Percentiles rank a stretch among this genome's conserved stretches.
Evolutionary conservation across 169 alveolate genomes (phyloP).

Genomic region (Miamiensis avidus): DNA sequence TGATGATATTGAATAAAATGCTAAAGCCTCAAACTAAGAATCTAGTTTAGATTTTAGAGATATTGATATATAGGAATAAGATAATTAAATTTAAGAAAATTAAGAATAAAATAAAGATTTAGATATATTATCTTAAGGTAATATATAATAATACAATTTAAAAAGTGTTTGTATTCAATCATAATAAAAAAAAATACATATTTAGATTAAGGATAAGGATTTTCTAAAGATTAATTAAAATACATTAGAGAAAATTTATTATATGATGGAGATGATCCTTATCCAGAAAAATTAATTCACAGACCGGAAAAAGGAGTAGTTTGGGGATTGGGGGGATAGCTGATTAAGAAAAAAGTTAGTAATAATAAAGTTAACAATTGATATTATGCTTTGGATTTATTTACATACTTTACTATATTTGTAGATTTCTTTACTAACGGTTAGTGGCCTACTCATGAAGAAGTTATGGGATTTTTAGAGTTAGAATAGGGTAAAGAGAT

Average conservation of each 20-base stretch:
- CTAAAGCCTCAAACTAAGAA: no score
- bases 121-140: no score
- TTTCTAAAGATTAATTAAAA: conserved; percentile 21
- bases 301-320: conserved; percentile 52
- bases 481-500: conserved; percentile 21
- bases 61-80: no score
- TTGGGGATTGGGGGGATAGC: conserved; percentile 48
- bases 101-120: no score
- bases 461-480: conserved; percentile 20
- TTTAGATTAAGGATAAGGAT: background rate
- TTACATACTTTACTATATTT: no score
- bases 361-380: background rate
- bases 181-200: no score
- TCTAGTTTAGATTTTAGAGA: no score
- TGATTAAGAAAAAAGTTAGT: conserved; percentile 21
- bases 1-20: no score
- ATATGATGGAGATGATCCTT: conserved; percentile 52
- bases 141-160: no score
- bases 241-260: conserved; percentile 35
- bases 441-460: conserved; percentile 10
- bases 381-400: background rate
- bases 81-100: no score
- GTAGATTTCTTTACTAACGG: conserved; percentile 26
- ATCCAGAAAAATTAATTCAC: conserved; percentile 35
- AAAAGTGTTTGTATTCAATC: no score